phyloP scores from a whole-genome alignment of 140 eudicot species.

The Flaveria floridana region DNA sequence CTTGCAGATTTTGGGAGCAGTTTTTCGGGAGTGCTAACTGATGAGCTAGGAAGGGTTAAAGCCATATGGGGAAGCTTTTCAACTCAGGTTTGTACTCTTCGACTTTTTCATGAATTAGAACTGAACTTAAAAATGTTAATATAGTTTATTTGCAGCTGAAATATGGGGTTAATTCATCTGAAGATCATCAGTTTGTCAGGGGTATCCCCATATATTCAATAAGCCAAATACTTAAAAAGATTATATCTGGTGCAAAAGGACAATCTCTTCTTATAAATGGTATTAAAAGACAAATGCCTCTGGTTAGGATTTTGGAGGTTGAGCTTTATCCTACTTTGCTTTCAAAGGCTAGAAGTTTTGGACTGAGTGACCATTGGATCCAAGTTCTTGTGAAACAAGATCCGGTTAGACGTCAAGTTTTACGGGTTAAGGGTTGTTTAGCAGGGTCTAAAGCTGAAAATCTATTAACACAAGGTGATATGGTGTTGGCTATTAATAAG shows the following conservation, averaged over 20 bases:
- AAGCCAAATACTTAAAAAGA: constrained; percentile 59
- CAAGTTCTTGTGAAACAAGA: constrained; percentile 81
- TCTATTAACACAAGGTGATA: constrained; percentile 76
- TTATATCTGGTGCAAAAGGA: constrained; percentile 65
- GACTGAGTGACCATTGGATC: constrained; percentile 80
- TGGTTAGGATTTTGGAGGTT: constrained; percentile 69
- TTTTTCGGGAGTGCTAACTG: constrained; percentile 87
- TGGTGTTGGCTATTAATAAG: constrained; percentile 78
- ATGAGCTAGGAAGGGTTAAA: constrained; percentile 85
- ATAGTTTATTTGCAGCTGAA: constrained; percentile 52
- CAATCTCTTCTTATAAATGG: constrained; percentile 77
- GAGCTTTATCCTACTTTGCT: constrained; percentile 93
- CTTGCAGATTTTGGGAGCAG: constrained; percentile 84
- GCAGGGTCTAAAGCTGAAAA: constrained; percentile 88
- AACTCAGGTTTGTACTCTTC: constrained; percentile 59
- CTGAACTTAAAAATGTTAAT: constrained; percentile 8
- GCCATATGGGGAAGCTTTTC: constrained; percentile 98
- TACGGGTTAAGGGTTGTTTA: constrained; percentile 89
- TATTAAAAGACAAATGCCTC: constrained; percentile 69
- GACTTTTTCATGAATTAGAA: constrained; percentile 2
- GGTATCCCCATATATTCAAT: constrained; percentile 80
- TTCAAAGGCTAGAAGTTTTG: constrained; percentile 89
- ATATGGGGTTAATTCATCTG: constrained; percentile 66
- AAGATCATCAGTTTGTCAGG: constrained; percentile 93
- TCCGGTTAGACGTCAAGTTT: constrained; percentile 80